phyloP scores from a whole-genome alignment of 768 basidiomycete genomes.

The Suillus plorans region DNA sequence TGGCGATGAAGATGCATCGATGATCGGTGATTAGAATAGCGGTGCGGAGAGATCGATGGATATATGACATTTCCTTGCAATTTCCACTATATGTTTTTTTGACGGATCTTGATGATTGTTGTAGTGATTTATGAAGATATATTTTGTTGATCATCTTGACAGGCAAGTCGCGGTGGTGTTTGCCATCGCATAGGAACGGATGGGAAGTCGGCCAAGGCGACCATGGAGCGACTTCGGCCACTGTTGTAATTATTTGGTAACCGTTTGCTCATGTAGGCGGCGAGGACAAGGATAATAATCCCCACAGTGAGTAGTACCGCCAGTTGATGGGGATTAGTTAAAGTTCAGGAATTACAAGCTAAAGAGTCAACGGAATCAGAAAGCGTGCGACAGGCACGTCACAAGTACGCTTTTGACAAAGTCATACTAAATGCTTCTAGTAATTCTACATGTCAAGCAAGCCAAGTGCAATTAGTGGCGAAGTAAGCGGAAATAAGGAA shows the following conservation, averaged over 20 bases:
- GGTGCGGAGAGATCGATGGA: constrained; percentile 2
- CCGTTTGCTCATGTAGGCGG: constrained; percentile 21
- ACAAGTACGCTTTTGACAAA: neutral
- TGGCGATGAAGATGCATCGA: neutral
- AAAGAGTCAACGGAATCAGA: neutral
- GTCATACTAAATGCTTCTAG: neutral
- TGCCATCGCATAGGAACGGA: constrained; percentile 5
- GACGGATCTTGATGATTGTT: neutral
- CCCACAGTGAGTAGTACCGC: constrained; percentile 11
- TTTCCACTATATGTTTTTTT: neutral
- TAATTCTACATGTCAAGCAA: neutral
- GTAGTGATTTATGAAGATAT: neutral
- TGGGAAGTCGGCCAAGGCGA: constrained; percentile 8
- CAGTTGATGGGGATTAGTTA: constrained; percentile 4
- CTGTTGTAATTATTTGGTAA: constrained; percentile 35
- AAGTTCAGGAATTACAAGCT: neutral
- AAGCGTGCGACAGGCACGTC: neutral
- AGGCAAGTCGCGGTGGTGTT: neutral
- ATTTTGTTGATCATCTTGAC: neutral
- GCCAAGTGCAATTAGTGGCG: neutral
- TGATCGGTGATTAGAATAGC: constrained; percentile 18
- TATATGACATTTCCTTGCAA: neutral
- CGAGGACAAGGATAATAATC: constrained; percentile 16
- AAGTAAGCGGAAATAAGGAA: neutral
- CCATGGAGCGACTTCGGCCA: constrained; percentile 16